A percentile compares a stretch with the other conserved stretches of the same genome.
phyloP scores from a whole-genome alignment of 345 rosid genomes.

The Draba incana region DNA sequence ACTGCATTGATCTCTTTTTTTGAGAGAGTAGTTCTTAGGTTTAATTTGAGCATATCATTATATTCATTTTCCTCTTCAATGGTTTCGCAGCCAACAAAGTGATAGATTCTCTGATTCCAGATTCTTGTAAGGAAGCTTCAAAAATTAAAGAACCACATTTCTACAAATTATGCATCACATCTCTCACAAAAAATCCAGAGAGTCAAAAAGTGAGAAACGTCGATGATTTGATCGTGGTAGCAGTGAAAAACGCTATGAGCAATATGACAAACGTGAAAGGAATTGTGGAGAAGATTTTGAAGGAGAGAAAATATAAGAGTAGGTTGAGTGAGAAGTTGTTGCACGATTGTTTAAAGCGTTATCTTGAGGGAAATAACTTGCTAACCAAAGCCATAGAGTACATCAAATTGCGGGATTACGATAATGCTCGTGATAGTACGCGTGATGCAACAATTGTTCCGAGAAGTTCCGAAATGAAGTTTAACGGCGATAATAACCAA shows the following conservation, averaged over 20 bases:
- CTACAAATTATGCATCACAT: constrained; percentile 41
- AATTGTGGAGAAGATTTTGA: constrained; percentile 27
- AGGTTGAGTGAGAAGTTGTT: constrained; percentile 17
- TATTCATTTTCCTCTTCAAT: constrained; percentile 14
- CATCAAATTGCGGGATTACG: constrained; percentile 25
- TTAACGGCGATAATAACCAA: constrained; percentile 29
- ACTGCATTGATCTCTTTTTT: no score
- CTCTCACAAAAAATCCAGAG: constrained; percentile 19
- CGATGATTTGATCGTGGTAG: constrained; percentile 26
- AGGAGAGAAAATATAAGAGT: not conserved
- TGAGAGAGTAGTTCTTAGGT: no score
- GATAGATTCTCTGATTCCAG: constrained; percentile 20
- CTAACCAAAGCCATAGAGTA: constrained; percentile 25
- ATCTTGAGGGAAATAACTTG: constrained; percentile 20
- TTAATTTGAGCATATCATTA: no score
- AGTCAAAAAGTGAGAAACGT: constrained; percentile 16
- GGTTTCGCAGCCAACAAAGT: constrained; percentile 14
- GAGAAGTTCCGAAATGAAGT: constrained; percentile 48
- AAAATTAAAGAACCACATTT: constrained; percentile 1
- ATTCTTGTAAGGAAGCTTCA: constrained; percentile 44
- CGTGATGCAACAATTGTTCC: constrained; percentile 40
- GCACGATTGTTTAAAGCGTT: constrained; percentile 47
- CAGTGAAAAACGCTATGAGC: constrained; percentile 21
- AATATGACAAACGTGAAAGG: constrained; percentile 42
- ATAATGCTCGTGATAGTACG: not conserved